Base-by-base conservation (phyloP, 2,329 filamentous ascomycete species). In the Aphanocladium album region DNA sequence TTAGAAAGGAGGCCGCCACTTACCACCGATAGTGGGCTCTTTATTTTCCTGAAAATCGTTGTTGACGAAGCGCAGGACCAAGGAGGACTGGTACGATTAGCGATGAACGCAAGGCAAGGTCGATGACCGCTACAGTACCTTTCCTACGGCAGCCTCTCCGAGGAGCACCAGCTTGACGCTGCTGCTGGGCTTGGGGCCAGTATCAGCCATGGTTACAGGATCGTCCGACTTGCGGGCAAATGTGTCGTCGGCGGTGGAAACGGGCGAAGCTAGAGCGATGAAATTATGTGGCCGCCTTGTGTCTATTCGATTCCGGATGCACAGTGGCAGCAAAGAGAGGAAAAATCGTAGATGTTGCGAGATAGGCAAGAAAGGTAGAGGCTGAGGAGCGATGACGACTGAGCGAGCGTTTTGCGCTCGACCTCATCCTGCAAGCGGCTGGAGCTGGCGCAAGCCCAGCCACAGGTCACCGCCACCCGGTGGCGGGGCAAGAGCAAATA, bases 41-140 rank as follows among this genome's bases (percentile, higher is more conserved):
- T 98, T 98, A 79, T 98, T 98, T 79, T 98, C 95, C 81, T 99
- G 95, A 72, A 99, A 99, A 78, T 98, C 93, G 79, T 99, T 95
- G 83, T 98, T 98, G 74, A 99, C 95, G 78, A 99, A 99, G 72
- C 95, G 91, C 73, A 99, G 84, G 65, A 99, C 95, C 62, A 99
- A 87, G 50, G 95, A 99, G 54, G 95, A 98, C 95, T 96, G 71
- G 62, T 60, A 62, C 64, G 60, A 55, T 58, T 64, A 75, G 65
- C 46, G 30, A 19, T 6, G 21, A 3, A 16, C 19, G 19, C 5
- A 4, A n/a, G 6, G 5, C 27, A n/a, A n/a, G n/a, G 9, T 4
- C 6, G 12, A 27, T 47, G 5, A 35, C 23, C 19, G 30, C 7
- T 52, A n/a, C 46, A 41, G 76, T 81, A 96, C 95, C 89, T 99